Evolutionary conservation across 768 basidiomycete genomes (phyloP).

Genomic region (Dentipellis fragilis): DNA sequence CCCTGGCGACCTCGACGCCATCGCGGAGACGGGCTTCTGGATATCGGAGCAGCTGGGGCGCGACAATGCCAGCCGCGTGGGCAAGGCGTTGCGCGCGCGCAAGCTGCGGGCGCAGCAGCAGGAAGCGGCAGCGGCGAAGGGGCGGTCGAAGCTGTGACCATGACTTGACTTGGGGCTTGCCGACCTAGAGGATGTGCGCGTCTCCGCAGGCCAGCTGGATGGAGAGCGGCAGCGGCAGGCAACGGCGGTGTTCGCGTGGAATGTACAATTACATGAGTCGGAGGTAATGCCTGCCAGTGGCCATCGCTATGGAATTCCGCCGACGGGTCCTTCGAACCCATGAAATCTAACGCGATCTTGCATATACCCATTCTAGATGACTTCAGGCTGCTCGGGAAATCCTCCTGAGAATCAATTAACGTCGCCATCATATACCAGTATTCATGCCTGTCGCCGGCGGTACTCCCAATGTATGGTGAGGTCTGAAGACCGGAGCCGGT

Average conservation of each 20-base stretch:
- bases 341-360: too few species aligned
- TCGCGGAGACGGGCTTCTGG: constrained; percentile 78
- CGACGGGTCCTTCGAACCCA: too few species aligned
- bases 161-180: background rate
- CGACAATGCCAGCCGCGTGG: constrained; percentile 68
- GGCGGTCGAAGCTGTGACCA: background rate
- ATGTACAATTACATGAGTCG: background rate
- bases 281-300: too few species aligned
- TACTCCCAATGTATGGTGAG: too few species aligned
- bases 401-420: too few species aligned
- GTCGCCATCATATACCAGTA: too few species aligned
- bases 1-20: constrained; percentile 50
- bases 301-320: too few species aligned
- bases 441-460: too few species aligned
- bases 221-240: background rate
- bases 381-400: too few species aligned
- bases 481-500: too few species aligned
- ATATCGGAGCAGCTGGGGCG: constrained; percentile 58
- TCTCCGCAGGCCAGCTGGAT: background rate
- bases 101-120: constrained; percentile 24
- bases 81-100: constrained; percentile 55
- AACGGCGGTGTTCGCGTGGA: background rate
- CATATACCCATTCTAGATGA: too few species aligned
- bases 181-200: background rate
- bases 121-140: constrained; percentile 14